Base-by-base conservation (phyloP, 2,329 filamentous ascomycete species). In the Curvularia eragrostidis region DNA sequence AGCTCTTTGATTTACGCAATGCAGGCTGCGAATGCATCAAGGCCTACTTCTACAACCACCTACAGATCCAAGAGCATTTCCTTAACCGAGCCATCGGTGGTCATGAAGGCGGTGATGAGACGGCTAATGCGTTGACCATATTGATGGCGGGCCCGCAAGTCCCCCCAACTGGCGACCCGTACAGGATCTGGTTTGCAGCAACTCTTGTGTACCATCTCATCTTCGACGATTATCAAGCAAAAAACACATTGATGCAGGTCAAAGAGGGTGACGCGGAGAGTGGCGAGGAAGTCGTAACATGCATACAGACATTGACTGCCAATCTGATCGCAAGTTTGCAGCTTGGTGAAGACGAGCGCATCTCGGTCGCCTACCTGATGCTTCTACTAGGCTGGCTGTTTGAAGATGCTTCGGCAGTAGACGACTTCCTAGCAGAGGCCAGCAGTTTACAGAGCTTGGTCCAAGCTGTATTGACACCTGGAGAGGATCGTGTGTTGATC, bases 261-360 rank as follows among this genome's bases (percentile, higher is more conserved):
- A 91, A 88, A 0, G 94, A 98, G 77, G 95, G 95, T 10, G 91
- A 98, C 75, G 91, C 91, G 21, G 88, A 89, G 32, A 91, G 84
- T 65, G 95, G 94, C 3, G 95, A 99, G 79, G 95, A 99, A 76
- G 92, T 97, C 12, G 89, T 99, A 12, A 97, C 94, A 0, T 92
- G 91, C 70, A 91, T 99, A 49, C 95, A 99, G 75, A 90, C 89
- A 1, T 85, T 98, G 58, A 87, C 93, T 8, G 90, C 90, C 4
- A 94, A 97, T 71, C 82, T 99, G n/a, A 85, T 96, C 32, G 87
- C 88, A 50, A 90, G 90, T 3, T 82, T 97, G 15, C 87, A 91
- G 66, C 86, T 89, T 38, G 85, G 85, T 13, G 88, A 93, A 48
- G 92, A 98, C 70, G 86, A 91, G 65, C 85, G 93, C 28, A 84